Percentiles rank a stretch among this genome's conserved stretches.
These are phyloP conservation scores for Hirschioporus abietinus DNA, from an alignment of 768 basidiomycete species.

Conservation along the genomic window DNA sequence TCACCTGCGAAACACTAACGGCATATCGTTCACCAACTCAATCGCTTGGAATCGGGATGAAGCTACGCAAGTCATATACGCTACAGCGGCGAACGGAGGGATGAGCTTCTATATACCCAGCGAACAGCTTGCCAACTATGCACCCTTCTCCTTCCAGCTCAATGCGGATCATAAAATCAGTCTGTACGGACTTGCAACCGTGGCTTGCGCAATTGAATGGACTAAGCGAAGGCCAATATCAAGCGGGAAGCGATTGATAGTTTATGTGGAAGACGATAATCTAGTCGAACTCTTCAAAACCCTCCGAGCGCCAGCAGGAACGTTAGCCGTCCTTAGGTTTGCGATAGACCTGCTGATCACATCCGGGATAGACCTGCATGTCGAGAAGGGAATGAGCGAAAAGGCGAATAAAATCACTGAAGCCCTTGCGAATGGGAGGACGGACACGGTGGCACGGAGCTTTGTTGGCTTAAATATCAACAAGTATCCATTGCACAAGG, in stretches of 20 bases:
- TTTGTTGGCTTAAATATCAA: neutral
- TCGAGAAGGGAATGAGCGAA: neutral
- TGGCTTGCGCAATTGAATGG: conserved; percentile 10
- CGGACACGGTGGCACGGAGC: neutral
- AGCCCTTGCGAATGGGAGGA: neutral
- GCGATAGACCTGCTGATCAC: conserved; percentile 4
- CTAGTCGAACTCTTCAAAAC: neutral
- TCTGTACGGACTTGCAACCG: conserved; percentile 14
- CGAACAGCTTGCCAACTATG: neutral
- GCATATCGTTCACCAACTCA: conserved; percentile 8
- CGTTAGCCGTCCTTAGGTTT: neutral
- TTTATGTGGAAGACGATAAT: neutral
- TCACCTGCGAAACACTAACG: neutral
- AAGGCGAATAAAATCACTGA: neutral
- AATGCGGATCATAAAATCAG: conserved; percentile 8
- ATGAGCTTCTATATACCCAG: conserved; percentile 10
- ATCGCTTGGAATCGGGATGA: conserved; percentile 7
- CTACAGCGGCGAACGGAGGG: conserved; percentile 3
- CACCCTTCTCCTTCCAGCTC: neutral
- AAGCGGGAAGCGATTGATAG: neutral
- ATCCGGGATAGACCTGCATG: conserved; percentile 1
- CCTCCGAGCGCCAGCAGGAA: neutral
- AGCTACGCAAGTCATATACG: conserved; percentile 6
- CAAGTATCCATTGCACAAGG: neutral
- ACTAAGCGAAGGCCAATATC: neutral